Percentiles rank a stretch among this genome's conserved stretches.
These are phyloP conservation scores for Aspergillus ochraceus DNA, from an alignment of 2,329 filamentous ascomycete species.

Conservation along the genomic window DNA sequence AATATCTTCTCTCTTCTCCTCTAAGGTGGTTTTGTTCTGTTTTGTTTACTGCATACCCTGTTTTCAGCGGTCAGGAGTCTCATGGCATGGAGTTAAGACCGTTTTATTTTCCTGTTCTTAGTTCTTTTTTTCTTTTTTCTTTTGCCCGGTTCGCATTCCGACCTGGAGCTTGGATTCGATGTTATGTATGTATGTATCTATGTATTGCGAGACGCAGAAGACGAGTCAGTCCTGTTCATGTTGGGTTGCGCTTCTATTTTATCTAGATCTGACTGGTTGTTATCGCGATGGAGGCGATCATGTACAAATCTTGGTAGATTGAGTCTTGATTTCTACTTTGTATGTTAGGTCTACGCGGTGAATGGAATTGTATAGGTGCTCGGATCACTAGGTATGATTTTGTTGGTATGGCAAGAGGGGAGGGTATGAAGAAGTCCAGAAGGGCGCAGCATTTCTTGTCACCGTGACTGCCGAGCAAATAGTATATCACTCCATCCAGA, in stretches of 20 bases:
- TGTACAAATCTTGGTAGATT: neutral
- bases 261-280: neutral
- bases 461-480: no score
- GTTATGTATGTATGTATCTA: constrained; percentile 10
- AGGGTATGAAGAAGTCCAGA: no score
- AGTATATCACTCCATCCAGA: no score
- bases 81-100: constrained; percentile 9
- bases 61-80: constrained; percentile 14
- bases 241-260: neutral
- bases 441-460: no score
- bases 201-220: constrained; percentile 5
- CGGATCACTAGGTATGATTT: no score
- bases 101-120: neutral
- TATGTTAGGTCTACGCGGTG: neutral
- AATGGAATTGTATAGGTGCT: no score
- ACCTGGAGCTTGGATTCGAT: neutral
- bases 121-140: neutral
- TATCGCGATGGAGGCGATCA: neutral
- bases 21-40: neutral
- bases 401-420: no score
- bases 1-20: neutral
- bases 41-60: constrained; percentile 7
- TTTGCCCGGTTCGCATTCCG: constrained; percentile 1
- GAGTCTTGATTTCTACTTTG: neutral
- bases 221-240: neutral